Conservation (phyloP, 163 green algal species). For the Chlamydomonas reinhardtii region DNA sequence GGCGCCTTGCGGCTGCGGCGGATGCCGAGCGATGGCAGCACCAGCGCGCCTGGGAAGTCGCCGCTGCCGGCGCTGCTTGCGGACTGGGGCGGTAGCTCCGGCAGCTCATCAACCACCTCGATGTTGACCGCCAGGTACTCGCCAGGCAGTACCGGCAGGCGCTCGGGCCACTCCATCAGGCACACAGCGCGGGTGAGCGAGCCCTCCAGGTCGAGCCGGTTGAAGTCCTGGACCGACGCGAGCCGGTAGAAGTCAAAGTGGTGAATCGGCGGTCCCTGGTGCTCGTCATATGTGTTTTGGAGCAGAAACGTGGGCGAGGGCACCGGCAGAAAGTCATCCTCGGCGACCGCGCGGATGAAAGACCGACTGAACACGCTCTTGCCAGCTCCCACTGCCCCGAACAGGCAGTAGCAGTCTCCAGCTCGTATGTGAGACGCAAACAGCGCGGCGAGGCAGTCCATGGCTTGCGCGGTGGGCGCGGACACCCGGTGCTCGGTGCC, state of each 20-base stretch:
- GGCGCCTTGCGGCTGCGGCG: neutral
- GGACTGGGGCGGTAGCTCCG: neutral
- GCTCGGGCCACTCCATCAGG: slow-evolving; percentile 90
- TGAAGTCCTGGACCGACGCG: slow-evolving; percentile 56
- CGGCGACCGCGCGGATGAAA: slow-evolving; percentile 79
- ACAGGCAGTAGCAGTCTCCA: slow-evolving; percentile 83
- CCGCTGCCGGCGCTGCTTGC: neutral
- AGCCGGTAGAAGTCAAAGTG: slow-evolving; percentile 95
- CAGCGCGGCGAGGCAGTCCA: slow-evolving; percentile 54
- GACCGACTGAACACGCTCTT: slow-evolving; percentile 89
- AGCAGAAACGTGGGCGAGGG: slow-evolving; percentile 92
- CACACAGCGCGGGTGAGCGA: slow-evolving; percentile 74
- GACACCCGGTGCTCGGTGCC: neutral
- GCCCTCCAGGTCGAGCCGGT: slow-evolving; percentile 69
- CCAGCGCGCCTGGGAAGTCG: neutral
- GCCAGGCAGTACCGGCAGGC: slow-evolving; percentile 60
- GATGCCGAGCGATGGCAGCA: neutral
- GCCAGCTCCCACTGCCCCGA: slow-evolving; percentile 84
- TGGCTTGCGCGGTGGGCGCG: slow-evolving; percentile 41
- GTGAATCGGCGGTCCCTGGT: slow-evolving; percentile 75
- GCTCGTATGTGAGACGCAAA: slow-evolving; percentile 46
- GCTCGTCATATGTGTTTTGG: slow-evolving; percentile 86
- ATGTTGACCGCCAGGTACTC: slow-evolving; percentile 56
- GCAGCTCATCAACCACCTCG: slow-evolving; percentile 22
- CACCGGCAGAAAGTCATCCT: slow-evolving; percentile 79